Conservation (phyloP, 805 yeast species). For the Yamadazyma endophytica region DNA sequence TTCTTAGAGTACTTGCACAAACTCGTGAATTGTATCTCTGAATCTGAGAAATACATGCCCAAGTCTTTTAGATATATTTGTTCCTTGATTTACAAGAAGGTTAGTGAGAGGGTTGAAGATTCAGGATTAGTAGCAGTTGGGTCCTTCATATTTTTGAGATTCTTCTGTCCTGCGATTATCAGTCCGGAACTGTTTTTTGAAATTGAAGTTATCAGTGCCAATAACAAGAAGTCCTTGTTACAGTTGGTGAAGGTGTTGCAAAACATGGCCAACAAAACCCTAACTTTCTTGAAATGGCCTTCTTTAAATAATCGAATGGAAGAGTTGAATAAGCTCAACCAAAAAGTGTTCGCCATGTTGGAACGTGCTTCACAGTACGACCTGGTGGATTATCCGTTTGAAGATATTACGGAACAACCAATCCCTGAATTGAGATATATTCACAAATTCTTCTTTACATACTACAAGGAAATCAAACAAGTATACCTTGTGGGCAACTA, state of each 20-base stretch:
- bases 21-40: conserved; percentile 56
- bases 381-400: conserved; percentile 22
- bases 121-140: conserved; percentile 68
- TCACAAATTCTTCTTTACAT: conserved; percentile 36
- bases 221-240: conserved; percentile 62
- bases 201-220: conserved; percentile 22
- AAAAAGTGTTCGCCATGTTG: conserved; percentile 26
- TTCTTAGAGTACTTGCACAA: conserved; percentile 55
- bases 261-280: conserved; percentile 79
- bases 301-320: conserved; percentile 38
- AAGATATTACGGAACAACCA: conserved; percentile 22
- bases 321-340: conserved; percentile 30
- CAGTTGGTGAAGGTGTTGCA: conserved; percentile 82
- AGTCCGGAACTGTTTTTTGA: conserved; percentile 66
- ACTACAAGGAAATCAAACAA: conserved; percentile 26
- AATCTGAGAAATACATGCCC: conserved; percentile 59
- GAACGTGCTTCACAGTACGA: conserved; percentile 17
- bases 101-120: conserved; percentile 59
- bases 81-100: conserved; percentile 54
- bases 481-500: conserved; percentile 23
- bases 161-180: conserved; percentile 87
- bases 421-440: conserved; percentile 34
- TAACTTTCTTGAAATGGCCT: conserved; percentile 63
- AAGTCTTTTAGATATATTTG: conserved; percentile 69
- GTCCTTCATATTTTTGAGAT: conserved; percentile 79